Percentiles rank a stretch among this genome's conserved stretches.
phyloP scores from a whole-genome alignment of 805 yeast genomes.

The Kuraishia cidri region DNA sequence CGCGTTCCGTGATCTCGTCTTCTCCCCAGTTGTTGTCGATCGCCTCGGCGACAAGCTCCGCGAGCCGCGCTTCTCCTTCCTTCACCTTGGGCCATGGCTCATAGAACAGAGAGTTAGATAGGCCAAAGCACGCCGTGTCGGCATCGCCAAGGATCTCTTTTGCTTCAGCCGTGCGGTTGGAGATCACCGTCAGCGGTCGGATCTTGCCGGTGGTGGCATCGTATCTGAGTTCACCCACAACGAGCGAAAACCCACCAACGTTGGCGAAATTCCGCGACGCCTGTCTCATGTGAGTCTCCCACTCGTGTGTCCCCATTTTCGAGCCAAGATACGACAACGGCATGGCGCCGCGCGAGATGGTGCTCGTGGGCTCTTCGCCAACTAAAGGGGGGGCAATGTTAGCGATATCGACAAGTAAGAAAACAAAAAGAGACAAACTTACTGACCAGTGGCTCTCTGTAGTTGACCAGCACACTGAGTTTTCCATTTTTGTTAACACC shows the following conservation, averaged over 20 bases:
- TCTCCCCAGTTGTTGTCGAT: constrained; percentile 11
- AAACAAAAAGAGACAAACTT: no score
- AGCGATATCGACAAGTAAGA: not conserved
- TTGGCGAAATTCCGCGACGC: constrained; percentile 17
- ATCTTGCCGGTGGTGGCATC: constrained; percentile 17
- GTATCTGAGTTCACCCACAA: constrained; percentile 39
- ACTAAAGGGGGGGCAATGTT: not conserved
- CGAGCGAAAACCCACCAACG: constrained; percentile 57
- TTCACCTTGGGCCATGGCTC: constrained; percentile 72
- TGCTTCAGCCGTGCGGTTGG: constrained; percentile 33
- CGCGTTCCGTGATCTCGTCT: constrained; percentile 33
- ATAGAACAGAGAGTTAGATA: constrained; percentile 59
- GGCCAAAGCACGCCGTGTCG: constrained; percentile 29
- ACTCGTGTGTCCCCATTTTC: constrained; percentile 24
- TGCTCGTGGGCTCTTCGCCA: constrained; percentile 6
- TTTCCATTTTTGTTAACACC: constrained; percentile 51
- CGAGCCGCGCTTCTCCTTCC: constrained; percentile 56
- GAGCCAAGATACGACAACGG: constrained; percentile 29
- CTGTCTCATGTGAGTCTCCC: constrained; percentile 28
- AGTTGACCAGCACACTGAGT: constrained; percentile 71
- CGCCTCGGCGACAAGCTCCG: constrained; percentile 22
- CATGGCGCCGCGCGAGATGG: constrained; percentile 35
- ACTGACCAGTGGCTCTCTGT: constrained; percentile 34
- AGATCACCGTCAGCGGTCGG: constrained; percentile 32
- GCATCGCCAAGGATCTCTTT: constrained; percentile 10